Evolutionary conservation across 805 yeast genomes (phyloP).

Genomic region (Metschnikowia cerradonensis): DNA sequence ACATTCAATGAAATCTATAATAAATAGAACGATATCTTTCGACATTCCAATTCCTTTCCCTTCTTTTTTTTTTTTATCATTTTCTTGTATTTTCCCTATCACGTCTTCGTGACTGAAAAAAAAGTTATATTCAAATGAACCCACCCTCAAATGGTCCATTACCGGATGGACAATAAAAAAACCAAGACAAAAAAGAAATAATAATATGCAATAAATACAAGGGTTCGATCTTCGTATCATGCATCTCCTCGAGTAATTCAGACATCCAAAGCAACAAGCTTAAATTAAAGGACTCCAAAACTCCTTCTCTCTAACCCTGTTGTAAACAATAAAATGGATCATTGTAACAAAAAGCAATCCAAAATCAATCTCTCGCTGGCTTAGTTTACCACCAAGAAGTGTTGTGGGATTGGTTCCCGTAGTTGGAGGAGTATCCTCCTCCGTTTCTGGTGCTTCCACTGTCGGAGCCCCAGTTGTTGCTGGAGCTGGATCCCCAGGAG

Average conservation of each 20-base stretch:
- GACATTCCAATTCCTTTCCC: conserved; percentile 15
- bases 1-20: conserved; percentile 16
- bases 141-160: conserved; percentile 15
- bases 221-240: conserved; percentile 12
- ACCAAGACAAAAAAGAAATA: conserved; percentile 17
- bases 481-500: conserved; percentile 18
- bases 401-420: conserved; percentile 34
- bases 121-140: conserved; percentile 13
- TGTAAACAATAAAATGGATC: conserved; percentile 8
- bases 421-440: conserved; percentile 26
- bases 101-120: conserved; percentile 6
- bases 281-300: conserved; percentile 3
- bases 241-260: conserved; percentile 15
- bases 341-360: conserved; percentile 17
- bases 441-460: conserved; percentile 25
- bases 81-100: conserved; percentile 6
- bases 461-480: conserved; percentile 19
- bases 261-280: conserved; percentile 11
- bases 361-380: conserved; percentile 9
- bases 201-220: conserved; percentile 17
- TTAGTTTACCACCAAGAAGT: conserved; percentile 41
- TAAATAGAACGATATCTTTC: conserved; percentile 15
- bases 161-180: conserved; percentile 16
- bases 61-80: conserved; percentile 14
- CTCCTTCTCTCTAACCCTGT: conserved; percentile 9